phyloP scores from a whole-genome alignment of 2,329 filamentous ascomycete genomes.

The Xylaria sp. region DNA sequence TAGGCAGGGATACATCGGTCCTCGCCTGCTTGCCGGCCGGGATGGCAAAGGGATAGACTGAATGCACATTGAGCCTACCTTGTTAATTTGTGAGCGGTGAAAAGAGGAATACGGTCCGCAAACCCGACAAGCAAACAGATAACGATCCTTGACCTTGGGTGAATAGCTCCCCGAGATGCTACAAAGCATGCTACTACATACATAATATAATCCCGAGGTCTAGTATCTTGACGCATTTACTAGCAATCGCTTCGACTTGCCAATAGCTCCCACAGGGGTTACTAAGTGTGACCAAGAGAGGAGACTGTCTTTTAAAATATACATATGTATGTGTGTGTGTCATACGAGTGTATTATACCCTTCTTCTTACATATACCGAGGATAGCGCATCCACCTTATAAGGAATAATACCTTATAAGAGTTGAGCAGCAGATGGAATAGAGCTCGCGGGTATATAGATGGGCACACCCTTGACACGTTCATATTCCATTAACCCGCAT shows the following conservation, averaged over 20 bases:
- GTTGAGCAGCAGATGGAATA: not conserved
- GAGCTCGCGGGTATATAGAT: not conserved
- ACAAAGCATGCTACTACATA: not conserved
- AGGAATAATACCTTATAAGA: no score
- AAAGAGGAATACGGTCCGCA: constrained; percentile 23
- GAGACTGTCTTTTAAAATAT: no score
- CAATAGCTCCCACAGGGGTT: not conserved
- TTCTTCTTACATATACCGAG: no score
- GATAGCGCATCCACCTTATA: not conserved
- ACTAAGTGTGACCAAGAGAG: not conserved
- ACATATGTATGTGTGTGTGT: no score
- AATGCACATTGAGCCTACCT: not conserved
- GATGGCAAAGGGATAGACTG: not conserved
- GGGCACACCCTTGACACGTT: not conserved
- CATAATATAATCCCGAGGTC: not conserved
- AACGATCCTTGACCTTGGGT: not conserved
- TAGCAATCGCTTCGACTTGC: not conserved
- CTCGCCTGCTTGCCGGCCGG: not conserved
- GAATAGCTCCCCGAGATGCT: not conserved
- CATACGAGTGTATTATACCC: no score
- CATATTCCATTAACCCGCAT: not conserved
- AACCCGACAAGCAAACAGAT: constrained; percentile 3
- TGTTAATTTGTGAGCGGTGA: not conserved
- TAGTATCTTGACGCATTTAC: not conserved
- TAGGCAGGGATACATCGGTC: not conserved